Evolutionary conservation across 352 stramenopile species (phyloP), one percentile per base, ranked within the genome.

Genomic region (Elongisporangium prolatum): DNA sequence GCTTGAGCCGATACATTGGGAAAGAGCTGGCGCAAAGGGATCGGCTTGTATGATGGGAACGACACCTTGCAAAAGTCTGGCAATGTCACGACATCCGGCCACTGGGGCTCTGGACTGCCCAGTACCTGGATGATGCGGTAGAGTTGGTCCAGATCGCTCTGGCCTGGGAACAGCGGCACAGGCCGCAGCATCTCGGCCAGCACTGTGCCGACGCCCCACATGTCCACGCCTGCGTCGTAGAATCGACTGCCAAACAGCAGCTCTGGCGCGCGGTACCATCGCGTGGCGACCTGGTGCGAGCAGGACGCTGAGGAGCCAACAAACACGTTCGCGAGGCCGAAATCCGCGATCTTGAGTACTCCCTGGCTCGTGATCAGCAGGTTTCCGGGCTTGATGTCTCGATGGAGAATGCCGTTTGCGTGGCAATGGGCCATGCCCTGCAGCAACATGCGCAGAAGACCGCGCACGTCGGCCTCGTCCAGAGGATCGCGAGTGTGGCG

Each of bases 101-200:
- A 92, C 28, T 79, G 68, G 34, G 63, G 65, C 49, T 81, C 74
- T 0, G 81, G 72, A 21, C 74, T 77, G 0, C 83, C 84, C 5
- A 91, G 62, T 37, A 91, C 67, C 50, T 92, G 75, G 34, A 89
- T 62, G 28, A 96, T 66, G 28, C 80, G 77, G 44, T 79, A 88
- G 28, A 96, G 74, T 63, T 96, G 83, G 58, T 94, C 83, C 38
- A 93, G 80, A 63, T 93, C 81, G 54, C 84, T 92, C 57, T 90
- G 75, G 0, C 81, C 86, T n/a, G 80, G 64, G 53, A 96, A 94
- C 34, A 92, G 65, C 48, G 86, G 77, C 18, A 75, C 75, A 17
- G 72, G 60, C 25, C 73, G 68, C 50, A 93, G 56, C 51, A 93
- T 53, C 58, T 93, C 84, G 24, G 74, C 83, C 17, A 91, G 70